Percentiles rank a stretch among this genome's conserved stretches.
Conservation (phyloP, 2,329 filamentous ascomycete species). For the Dothideomycetes sp. region DNA sequence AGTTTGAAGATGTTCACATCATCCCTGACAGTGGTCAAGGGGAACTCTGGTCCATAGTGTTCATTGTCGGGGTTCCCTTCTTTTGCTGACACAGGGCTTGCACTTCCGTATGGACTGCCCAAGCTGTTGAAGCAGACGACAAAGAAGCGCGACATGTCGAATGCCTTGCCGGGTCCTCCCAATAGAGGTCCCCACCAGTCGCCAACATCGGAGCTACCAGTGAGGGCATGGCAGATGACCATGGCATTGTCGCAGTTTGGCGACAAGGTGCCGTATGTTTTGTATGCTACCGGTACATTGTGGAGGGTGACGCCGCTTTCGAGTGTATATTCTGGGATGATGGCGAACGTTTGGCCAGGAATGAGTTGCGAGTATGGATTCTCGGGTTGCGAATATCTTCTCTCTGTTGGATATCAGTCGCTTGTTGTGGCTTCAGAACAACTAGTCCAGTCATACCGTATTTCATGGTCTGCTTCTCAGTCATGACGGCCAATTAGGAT, state of each 20-base stretch:
- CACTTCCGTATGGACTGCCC: conserved; percentile 76
- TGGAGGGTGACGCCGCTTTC: conserved; percentile 79
- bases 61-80: conserved; percentile 67
- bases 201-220: conserved; percentile 72
- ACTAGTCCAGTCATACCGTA: background rate
- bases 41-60: conserved; percentile 90
- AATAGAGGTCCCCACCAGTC: conserved; percentile 86
- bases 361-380: conserved; percentile 86
- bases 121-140: conserved; percentile 79
- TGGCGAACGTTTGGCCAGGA: conserved; percentile 75
- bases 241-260: conserved; percentile 51
- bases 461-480: conserved; percentile 6
- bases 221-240: conserved; percentile 73
- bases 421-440: background rate
- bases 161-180: conserved; percentile 66
- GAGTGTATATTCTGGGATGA: conserved; percentile 81
- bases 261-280: conserved; percentile 50
- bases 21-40: conserved; percentile 86
- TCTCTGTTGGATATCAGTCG: conserved; percentile 21
- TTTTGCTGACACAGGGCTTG: conserved; percentile 81
- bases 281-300: conserved; percentile 63
- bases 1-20: conserved; percentile 84
- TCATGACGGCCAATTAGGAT: background rate
- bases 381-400: conserved; percentile 59
- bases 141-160: conserved; percentile 76